phyloP scores from a whole-genome alignment of 2,329 filamentous ascomycete species.

The Cercospora citrullina region DNA sequence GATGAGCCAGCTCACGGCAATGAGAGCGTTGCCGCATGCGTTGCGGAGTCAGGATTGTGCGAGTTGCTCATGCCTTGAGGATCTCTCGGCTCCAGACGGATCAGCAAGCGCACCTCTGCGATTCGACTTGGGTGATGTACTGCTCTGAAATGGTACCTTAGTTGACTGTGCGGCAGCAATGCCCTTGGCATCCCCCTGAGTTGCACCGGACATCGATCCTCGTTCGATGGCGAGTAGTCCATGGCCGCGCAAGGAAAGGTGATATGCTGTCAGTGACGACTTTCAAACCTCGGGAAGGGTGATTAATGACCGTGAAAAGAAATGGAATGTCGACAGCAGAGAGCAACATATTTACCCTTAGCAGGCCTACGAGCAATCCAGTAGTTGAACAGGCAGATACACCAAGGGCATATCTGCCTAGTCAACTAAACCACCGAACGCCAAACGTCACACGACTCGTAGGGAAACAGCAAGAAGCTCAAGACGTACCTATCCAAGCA shows the following conservation, averaged over 20 bases:
- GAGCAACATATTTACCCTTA: background rate
- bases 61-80: background rate
- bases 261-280: background rate
- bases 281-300: background rate
- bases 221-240: background rate
- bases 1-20: background rate
- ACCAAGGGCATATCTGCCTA: slow-evolving; percentile 5
- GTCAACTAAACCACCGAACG: slow-evolving; percentile 11
- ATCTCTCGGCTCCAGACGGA: background rate
- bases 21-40: background rate
- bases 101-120: background rate
- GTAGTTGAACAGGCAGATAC: slow-evolving; percentile 9
- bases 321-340: background rate
- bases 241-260: background rate
- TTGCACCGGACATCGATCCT: background rate
- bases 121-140: background rate
- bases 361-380: background rate
- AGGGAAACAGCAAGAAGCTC: background rate
- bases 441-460: background rate
- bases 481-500: background rate
- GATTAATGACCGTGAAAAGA: too few species aligned
- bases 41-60: background rate
- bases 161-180: background rate
- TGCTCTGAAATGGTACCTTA: background rate
- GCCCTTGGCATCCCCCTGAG: background rate